Percentiles rank a stretch among this genome's conserved stretches.
Evolutionary conservation across 331 rosid species (phyloP).

Genomic region (Malus hybrid): DNA sequence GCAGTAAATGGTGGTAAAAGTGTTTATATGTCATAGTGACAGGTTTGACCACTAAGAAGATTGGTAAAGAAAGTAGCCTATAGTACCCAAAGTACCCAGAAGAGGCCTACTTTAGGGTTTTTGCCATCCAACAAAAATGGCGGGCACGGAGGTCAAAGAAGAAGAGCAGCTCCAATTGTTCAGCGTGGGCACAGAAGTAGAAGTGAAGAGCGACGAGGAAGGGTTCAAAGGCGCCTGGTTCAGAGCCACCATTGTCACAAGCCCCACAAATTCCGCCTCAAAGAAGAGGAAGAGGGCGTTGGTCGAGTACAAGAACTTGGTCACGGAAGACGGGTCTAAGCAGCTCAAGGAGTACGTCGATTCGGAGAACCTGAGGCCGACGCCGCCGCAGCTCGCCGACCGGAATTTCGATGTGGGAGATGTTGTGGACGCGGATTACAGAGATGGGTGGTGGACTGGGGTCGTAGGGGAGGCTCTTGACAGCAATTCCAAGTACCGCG

Average conservation of each 20-base stretch:
- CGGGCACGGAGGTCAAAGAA: slow-evolving; percentile 3
- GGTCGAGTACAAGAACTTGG: slow-evolving; percentile 31
- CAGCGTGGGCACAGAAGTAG: slow-evolving; percentile 23
- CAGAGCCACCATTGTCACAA: slow-evolving; percentile 27
- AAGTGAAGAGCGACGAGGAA: slow-evolving; percentile 41
- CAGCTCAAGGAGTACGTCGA: slow-evolving; percentile 29
- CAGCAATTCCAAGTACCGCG: slow-evolving; percentile 13
- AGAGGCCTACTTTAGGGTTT: neutral
- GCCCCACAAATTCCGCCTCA: neutral
- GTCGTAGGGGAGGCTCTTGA: slow-evolving; percentile 14
- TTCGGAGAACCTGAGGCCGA: slow-evolving; percentile 16
- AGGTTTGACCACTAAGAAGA: neutral
- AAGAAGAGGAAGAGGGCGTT: slow-evolving; percentile 18
- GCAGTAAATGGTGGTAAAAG: neutral
- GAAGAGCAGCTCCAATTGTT: neutral
- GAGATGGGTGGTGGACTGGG: slow-evolving; percentile 56
- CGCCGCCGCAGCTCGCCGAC: slow-evolving; percentile 21
- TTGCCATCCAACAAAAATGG: neutral
- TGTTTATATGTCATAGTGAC: neutral
- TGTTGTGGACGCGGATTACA: slow-evolving; percentile 34
- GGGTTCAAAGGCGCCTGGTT: slow-evolving; percentile 43
- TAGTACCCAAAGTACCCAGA: neutral
- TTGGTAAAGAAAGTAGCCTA: neutral
- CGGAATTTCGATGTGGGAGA: slow-evolving; percentile 23
- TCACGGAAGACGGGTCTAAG: slow-evolving; percentile 26